Conservation (phyloP, 139 green algal genomes). For the Closterium sp. region DNA sequence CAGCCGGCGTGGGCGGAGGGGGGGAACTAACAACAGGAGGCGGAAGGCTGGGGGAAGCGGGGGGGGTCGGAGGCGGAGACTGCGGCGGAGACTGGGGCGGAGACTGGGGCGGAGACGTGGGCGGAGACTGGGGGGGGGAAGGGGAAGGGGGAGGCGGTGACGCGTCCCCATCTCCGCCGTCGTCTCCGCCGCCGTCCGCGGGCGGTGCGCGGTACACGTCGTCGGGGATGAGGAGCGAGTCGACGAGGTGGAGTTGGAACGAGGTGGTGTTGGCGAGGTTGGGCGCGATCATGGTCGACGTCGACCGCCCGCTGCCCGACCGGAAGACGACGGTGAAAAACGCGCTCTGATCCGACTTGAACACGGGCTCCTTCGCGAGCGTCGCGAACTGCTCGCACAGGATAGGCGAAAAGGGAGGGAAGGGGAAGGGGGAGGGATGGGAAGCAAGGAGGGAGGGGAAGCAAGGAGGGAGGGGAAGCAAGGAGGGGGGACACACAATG, state of each 20-base stretch:
- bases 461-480: not conserved
- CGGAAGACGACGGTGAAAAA: not conserved
- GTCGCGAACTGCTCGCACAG: not conserved
- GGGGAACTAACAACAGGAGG: not conserved
- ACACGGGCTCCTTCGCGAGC: not conserved
- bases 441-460: not conserved
- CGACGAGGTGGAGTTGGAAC: not conserved
- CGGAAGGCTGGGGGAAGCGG: conserved; percentile 11
- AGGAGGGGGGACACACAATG: too few relatives aligned
- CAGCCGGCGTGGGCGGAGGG: not conserved
- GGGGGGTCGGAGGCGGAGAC: conserved; percentile 13
- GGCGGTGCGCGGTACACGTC: not conserved
- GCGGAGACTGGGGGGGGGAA: conserved; percentile 4
- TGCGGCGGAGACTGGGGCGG: not conserved
- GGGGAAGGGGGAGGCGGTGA: not conserved
- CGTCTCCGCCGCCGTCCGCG: not conserved
- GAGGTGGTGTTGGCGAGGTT: not conserved
- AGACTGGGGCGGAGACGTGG: not conserved
- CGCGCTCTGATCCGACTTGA: not conserved
- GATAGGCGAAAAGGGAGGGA: not conserved
- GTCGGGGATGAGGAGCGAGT: not conserved
- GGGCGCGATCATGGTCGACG: not conserved
- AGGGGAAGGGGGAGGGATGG: not conserved
- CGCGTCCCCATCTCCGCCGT: not conserved
- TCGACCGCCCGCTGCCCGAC: not conserved